Evolutionary conservation across 192 early-diverging fungal species (phyloP).

Genomic region (Coemansia sp.): DNA sequence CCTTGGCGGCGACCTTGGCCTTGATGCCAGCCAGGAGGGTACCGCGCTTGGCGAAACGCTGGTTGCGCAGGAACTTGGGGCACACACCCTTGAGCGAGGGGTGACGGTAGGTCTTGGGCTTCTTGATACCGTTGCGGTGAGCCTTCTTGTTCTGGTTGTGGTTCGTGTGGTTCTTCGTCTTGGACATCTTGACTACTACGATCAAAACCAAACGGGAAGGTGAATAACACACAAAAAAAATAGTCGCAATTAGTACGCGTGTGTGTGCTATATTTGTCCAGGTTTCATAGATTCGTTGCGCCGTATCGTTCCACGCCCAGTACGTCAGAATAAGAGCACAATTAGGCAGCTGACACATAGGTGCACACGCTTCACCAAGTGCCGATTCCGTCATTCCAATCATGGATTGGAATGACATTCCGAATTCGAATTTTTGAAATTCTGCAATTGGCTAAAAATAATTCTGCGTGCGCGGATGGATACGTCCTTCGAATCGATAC

Average conservation of each 20-base stretch:
- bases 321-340: not conserved
- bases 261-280: not conserved
- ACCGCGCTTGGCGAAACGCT: slow-evolving; percentile 87
- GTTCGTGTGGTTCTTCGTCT: slow-evolving; percentile 99
- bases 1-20: slow-evolving; percentile 44
- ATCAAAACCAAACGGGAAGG: not conserved
- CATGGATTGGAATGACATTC: not conserved
- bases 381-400: not conserved
- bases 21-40: slow-evolving; percentile 44
- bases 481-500: slow-evolving; percentile 5
- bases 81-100: slow-evolving; percentile 91
- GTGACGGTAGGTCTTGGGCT: slow-evolving; percentile 87
- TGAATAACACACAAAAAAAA: not conserved
- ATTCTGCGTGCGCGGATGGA: slow-evolving; percentile 10
- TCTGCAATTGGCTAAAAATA: not conserved
- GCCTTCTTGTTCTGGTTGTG: slow-evolving; percentile 99
- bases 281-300: not conserved
- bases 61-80: slow-evolving; percentile 98
- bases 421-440: slow-evolving; percentile 10
- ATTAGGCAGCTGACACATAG: not conserved
- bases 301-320: not conserved
- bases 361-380: not conserved
- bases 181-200: slow-evolving; percentile 69
- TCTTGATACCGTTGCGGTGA: slow-evolving; percentile 99
- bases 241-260: slow-evolving; percentile 5